phyloP scores from a whole-genome alignment of 495 filamentous ascomycete genomes.

The Hyaloscypha finlandica region DNA sequence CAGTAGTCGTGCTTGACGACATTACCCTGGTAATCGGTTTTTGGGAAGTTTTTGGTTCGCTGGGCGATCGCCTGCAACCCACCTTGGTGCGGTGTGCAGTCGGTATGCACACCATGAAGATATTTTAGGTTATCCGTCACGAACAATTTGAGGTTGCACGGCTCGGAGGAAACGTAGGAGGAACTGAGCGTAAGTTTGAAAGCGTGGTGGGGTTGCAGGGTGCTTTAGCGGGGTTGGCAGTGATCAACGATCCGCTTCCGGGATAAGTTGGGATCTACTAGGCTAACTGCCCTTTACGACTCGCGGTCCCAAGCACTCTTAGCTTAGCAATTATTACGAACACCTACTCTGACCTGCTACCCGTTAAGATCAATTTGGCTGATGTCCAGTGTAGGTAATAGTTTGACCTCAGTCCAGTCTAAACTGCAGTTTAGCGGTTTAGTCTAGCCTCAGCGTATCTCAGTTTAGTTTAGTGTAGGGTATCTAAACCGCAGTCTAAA shows the following conservation, averaged over 20 bases:
- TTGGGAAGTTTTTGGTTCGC: neutral
- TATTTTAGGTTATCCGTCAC: too few relatives aligned
- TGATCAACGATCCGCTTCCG: neutral
- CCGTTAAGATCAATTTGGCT: too few relatives aligned
- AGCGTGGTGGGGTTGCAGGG: neutral
- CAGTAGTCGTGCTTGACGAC: neutral
- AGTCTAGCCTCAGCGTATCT: too few relatives aligned
- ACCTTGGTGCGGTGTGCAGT: neutral
- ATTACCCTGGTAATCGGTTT: neutral
- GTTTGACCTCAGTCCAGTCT: too few relatives aligned
- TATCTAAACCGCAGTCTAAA: too few relatives aligned
- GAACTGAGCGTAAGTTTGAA: neutral
- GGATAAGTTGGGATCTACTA: neutral
- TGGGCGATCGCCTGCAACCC: neutral
- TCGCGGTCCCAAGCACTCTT: neutral
- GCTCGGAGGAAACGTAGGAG: neutral
- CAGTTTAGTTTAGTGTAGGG: too few relatives aligned
- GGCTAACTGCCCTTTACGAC: neutral
- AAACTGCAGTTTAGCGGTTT: too few relatives aligned
- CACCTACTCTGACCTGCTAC: too few relatives aligned
- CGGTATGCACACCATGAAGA: neutral
- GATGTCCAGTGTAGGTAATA: too few relatives aligned
- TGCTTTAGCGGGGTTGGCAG: neutral
- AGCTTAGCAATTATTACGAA: neutral
- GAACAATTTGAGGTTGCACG: too few relatives aligned